Percentiles rank a stretch among this genome's conserved stretches.
phyloP scores from a whole-genome alignment of 495 filamentous ascomycete species.

The Podospora australis region DNA sequence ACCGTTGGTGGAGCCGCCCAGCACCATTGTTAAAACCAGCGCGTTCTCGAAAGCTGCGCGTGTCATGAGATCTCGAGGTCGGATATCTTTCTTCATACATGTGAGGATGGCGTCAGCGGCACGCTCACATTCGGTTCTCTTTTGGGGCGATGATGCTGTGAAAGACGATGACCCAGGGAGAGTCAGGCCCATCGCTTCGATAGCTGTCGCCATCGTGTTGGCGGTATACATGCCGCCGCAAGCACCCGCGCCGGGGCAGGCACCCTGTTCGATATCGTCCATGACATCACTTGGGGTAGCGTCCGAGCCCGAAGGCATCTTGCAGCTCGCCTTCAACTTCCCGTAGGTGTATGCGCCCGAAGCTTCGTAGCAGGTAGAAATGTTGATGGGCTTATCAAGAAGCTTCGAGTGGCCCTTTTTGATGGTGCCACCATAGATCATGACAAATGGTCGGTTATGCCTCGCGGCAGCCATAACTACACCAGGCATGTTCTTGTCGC shows the following conservation, averaged over 20 bases:
- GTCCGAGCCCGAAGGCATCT: slow-evolving; percentile 25
- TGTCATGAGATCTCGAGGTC: slow-evolving; percentile 76
- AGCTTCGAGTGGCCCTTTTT: slow-evolving; percentile 75
- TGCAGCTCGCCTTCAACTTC: slow-evolving; percentile 43
- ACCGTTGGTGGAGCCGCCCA: slow-evolving; percentile 87
- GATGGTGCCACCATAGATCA: slow-evolving; percentile 86
- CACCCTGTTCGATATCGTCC: slow-evolving; percentile 76
- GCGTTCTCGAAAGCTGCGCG: slow-evolving; percentile 89
- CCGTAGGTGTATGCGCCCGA: slow-evolving; percentile 81
- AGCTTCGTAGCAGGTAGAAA: slow-evolving; percentile 86
- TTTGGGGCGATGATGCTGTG: slow-evolving; percentile 80
- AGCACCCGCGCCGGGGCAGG: slow-evolving; percentile 88
- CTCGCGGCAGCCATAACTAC: slow-evolving; percentile 61
- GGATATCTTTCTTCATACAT: slow-evolving; percentile 83
- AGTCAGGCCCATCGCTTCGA: slow-evolving; percentile 90
- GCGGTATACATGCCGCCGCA: slow-evolving; percentile 97
- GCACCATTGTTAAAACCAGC: slow-evolving; percentile 83
- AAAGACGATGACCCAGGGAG: slow-evolving; percentile 87
- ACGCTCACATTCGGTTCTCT: slow-evolving; percentile 85
- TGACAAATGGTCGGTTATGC: slow-evolving; percentile 77
- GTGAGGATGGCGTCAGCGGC: slow-evolving; percentile 78
- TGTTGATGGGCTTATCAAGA: slow-evolving; percentile 77
- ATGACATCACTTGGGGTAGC: slow-evolving; percentile 70
- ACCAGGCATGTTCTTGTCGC: slow-evolving; percentile 99
- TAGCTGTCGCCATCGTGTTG: slow-evolving; percentile 95